Conservation (phyloP, 129 eudicot species). For the Flaveria sonorensis region DNA sequence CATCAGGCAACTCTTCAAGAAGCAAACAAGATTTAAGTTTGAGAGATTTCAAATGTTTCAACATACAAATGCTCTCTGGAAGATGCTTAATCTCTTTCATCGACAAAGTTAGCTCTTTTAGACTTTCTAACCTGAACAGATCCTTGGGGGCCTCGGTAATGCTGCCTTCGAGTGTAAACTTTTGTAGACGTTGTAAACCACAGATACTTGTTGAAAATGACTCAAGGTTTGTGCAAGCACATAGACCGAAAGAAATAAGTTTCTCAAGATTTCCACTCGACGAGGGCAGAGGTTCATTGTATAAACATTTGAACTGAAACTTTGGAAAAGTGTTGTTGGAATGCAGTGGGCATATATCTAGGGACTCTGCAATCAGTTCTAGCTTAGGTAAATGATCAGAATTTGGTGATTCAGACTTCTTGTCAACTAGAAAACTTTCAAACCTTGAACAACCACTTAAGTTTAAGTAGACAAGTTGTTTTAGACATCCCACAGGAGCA, state of each 20-base stretch:
- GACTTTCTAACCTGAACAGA: background rate
- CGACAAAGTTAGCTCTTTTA: slow-evolving; percentile 4
- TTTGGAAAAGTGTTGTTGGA: background rate
- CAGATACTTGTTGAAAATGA: slow-evolving; percentile 1
- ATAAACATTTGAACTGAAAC: background rate
- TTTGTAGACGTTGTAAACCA: background rate
- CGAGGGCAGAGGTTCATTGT: background rate
- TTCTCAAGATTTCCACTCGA: slow-evolving; percentile 14
- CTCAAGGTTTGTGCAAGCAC: slow-evolving; percentile 19
- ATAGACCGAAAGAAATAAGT: background rate
- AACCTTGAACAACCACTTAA: background rate
- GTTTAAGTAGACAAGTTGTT: slow-evolving; percentile 8
- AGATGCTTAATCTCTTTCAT: background rate
- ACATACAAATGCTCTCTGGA: background rate
- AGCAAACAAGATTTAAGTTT: background rate
- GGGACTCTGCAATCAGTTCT: slow-evolving; percentile 1
- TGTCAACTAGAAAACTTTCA: slow-evolving; percentile 10
- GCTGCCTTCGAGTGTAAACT: slow-evolving; percentile 2
- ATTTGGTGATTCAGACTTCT: background rate
- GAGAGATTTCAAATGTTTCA: background rate
- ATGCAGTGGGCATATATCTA: slow-evolving; percentile 9
- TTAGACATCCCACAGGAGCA: background rate
- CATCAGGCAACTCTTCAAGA: slow-evolving; percentile 13
- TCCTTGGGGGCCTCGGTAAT: background rate
- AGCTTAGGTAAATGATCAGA: background rate